A percentile compares a stretch with the other conserved stretches of the same genome.
Evolutionary conservation across 805 yeast genomes (phyloP).

Genomic region (Wickerhamomyces queroliae): DNA sequence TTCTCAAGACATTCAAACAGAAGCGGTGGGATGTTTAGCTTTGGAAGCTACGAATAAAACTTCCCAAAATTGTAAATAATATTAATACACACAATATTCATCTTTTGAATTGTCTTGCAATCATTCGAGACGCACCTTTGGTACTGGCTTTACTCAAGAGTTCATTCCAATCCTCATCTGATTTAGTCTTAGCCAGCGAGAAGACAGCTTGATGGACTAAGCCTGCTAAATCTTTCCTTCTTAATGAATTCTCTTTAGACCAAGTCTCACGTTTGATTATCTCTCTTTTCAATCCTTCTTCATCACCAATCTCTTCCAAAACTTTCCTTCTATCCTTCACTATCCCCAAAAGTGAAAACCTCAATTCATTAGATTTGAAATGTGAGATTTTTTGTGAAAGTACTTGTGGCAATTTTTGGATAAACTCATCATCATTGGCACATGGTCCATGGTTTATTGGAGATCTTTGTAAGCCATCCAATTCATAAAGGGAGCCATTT

Average conservation of each 20-base stretch:
- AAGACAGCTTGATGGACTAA: slow-evolving; percentile 41
- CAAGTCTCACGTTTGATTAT: slow-evolving; percentile 42
- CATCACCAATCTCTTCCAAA: slow-evolving; percentile 33
- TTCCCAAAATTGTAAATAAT: neutral
- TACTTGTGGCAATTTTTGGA: slow-evolving; percentile 36
- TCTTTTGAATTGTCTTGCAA: neutral
- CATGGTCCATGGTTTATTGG: slow-evolving; percentile 52
- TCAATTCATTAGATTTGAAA: slow-evolving; percentile 40
- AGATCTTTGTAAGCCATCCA: slow-evolving; percentile 53
- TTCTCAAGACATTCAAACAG: slow-evolving; percentile 81
- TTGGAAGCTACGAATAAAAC: slow-evolving; percentile 9
- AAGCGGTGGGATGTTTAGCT: slow-evolving; percentile 27
- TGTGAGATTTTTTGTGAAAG: slow-evolving; percentile 40
- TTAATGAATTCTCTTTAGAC: slow-evolving; percentile 47
- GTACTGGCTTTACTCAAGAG: slow-evolving; percentile 23
- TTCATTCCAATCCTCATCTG: slow-evolving; percentile 34
- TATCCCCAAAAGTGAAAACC: slow-evolving; percentile 52
- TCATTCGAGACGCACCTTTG: slow-evolving; percentile 3
- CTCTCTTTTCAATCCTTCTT: slow-evolving; percentile 32
- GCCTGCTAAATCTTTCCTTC: slow-evolving; percentile 50
- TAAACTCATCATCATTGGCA: slow-evolving; percentile 33
- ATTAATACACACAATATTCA: neutral
- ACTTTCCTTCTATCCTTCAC: slow-evolving; percentile 42
- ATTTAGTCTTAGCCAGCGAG: slow-evolving; percentile 28
- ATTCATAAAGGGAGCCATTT: slow-evolving; percentile 45